Percentiles rank a stretch among this genome's conserved stretches.
Evolutionary conservation across 2,329 filamentous ascomycete species (phyloP).

Genomic region (Paradendryphiella salina): DNA sequence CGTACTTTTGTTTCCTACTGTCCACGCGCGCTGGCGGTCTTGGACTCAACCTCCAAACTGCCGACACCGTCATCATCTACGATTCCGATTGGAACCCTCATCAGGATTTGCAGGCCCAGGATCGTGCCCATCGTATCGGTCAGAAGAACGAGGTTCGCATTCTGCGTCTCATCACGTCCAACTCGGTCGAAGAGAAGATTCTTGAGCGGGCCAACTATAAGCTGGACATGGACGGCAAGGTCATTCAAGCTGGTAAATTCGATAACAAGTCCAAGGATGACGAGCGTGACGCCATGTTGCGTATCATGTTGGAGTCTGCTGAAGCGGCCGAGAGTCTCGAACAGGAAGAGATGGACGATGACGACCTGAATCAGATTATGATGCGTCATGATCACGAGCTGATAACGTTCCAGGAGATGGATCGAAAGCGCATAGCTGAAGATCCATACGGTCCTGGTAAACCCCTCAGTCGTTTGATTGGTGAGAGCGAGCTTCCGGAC

Average conservation of each 20-base stretch:
- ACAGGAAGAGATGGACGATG: conserved; percentile 97
- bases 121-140: conserved; percentile 99
- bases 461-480: conserved; percentile 76
- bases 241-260: conserved; percentile 98
- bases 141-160: conserved; percentile 99
- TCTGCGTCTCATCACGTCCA: conserved; percentile 89
- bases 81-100: conserved; percentile 99
- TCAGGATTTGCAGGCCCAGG: conserved; percentile 97
- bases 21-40: conserved; percentile 98
- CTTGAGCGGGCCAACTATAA: conserved; percentile 96
- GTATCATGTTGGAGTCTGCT: conserved; percentile 84
- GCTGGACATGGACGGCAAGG: conserved; percentile 98
- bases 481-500: conserved; percentile 85
- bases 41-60: conserved; percentile 94
- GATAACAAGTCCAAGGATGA: conserved; percentile 99
- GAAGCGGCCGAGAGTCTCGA: conserved; percentile 72
- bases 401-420: conserved; percentile 75
- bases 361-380: conserved; percentile 93
- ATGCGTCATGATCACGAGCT: conserved; percentile 85
- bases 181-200: conserved; percentile 98
- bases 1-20: conserved; percentile 97
- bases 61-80: conserved; percentile 99
- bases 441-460: conserved; percentile 73
- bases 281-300: conserved; percentile 93
- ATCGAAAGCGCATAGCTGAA: conserved; percentile 70